Base-by-base conservation (phyloP, 805 yeast species). In the Ogataea populi-albae region DNA sequence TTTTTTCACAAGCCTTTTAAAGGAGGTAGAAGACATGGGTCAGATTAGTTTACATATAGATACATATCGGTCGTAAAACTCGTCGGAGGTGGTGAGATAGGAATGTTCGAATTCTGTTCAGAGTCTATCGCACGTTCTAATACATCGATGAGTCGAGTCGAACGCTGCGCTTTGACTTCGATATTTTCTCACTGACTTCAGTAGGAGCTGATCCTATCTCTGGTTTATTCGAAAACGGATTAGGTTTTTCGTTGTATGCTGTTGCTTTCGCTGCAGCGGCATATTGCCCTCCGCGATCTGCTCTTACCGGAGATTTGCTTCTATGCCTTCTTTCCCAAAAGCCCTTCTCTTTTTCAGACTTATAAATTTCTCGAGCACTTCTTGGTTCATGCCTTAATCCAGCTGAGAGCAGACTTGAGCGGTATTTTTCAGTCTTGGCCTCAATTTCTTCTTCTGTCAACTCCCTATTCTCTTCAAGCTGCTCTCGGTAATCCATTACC, bases 401-500 rank as follows among this genome's bases (percentile, higher is more conserved):
- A 8, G 28, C 30, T 3, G 15, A 28, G 10, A 35, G 5, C 17
- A 62, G 29, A 6, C 30, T 32, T n/a, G 44, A 35, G 37, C 67
- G 52, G 27, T 43, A 62, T 8, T 43, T 50, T 6, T 47, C 39
- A 15, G 68, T 64, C 32, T 43, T 42, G 14, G 35, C 12, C 1
- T 65, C 69, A 10, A 67, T 60, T 22, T 55, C 63, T 0, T 54
- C 59, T 19, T 58, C 79, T 1, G 56, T 62, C 18, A 62, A 34
- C 11, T 57, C 64, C 7, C 50, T 55, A 6, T 64, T 60, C 18
- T 76, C 81, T 43, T 77, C 84, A 14, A 79, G 49, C 24, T 55
- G 32, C 32, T 76, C 82, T 16, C 79, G 47, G 18, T 69, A 62
- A 28, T 75, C 75, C 66, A 69, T 65, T 23, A 79, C 71, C 43